Conservation (phyloP, 768 basidiomycete species). For the Pleurotus djamor region DNA sequence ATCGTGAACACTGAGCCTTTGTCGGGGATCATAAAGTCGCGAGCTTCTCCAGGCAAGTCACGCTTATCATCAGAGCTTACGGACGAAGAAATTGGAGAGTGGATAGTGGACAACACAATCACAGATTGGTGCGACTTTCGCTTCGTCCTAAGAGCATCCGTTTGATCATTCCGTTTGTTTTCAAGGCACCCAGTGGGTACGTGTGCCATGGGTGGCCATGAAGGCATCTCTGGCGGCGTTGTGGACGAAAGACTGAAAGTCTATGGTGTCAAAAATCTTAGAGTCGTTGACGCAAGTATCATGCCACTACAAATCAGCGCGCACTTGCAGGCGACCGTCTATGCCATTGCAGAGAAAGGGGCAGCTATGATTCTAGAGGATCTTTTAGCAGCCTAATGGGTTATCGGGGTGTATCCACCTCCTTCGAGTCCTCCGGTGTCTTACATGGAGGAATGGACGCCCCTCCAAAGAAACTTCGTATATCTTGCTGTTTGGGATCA, state of each 20-base stretch:
- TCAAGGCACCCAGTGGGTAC: slow-evolving; percentile 30
- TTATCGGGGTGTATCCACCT: no score
- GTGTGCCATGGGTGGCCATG: slow-evolving; percentile 23
- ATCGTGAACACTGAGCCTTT: background rate
- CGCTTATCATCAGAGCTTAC: background rate
- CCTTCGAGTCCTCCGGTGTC: background rate
- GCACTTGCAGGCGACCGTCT: background rate
- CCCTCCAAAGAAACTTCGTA: slow-evolving; percentile 70
- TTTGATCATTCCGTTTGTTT: background rate
- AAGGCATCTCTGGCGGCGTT: slow-evolving; percentile 25
- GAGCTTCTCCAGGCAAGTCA: background rate
- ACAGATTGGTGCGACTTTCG: background rate
- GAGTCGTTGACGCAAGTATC: slow-evolving; percentile 25
- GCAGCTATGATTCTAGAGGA: background rate
- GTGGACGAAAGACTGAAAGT: slow-evolving; percentile 38
- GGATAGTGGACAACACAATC: background rate
- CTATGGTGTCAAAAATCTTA: slow-evolving; percentile 38
- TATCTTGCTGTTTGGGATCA: slow-evolving; percentile 75
- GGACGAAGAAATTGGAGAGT: background rate
- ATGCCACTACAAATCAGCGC: background rate
- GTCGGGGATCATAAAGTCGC: background rate
- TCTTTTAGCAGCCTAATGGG: no score
- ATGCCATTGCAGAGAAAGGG: slow-evolving; percentile 6
- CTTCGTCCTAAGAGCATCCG: background rate
- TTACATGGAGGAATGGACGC: background rate